Evolutionary conservation across 1,284 basidiomycete genomes (phyloP), one percentile per base, ranked within the genome.

Genomic region (Ustilago sp.): DNA sequence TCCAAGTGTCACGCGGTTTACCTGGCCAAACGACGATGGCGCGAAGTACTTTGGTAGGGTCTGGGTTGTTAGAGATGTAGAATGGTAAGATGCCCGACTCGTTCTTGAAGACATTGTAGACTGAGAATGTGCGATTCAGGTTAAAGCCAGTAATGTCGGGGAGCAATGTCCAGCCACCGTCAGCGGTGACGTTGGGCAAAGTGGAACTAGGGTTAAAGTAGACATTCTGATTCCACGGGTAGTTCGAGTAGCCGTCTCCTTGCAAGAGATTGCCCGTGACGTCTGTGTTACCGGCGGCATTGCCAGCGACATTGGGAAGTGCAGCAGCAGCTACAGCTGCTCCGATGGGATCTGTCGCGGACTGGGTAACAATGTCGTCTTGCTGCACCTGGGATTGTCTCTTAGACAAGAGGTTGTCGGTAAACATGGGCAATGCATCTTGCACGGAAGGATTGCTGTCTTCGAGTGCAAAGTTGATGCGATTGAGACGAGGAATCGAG

Each of bases 161-260:
- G 5, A 80, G 64, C 38, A 17, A 38, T 17, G 57, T 43, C 79
- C 79, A 80, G 19, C 94, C 94, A 17, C 11, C 45, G 0, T 19
- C 32, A 35, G 71, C 70, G 38, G 70, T 70, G 4, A 67, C 70
- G 17, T 55, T 74, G 53, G 48, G 48, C 4, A 64, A 57, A 34
- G 19, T 47, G 11, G 75, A 71, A 31, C 12, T 66, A 13, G 63
- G 67, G 13, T 35, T 19, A 39, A 77, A 77, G 23, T 41, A 61
- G 23, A 63, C 63, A 12, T 35, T 32, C 28, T 56, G 55, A 47
- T 69, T 68, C 75, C 75, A 77, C 1, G 57, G 31, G 28, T 43
- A 77, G 23, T 74, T 63, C 45, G 41, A 51, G 60, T 70, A 65
- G 19, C 71, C 75, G 23, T 77, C 75, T 19, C 63, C 71, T 36